phyloP scores from a whole-genome alignment of 2,329 filamentous ascomycete species.

The Septoria petroselini region DNA sequence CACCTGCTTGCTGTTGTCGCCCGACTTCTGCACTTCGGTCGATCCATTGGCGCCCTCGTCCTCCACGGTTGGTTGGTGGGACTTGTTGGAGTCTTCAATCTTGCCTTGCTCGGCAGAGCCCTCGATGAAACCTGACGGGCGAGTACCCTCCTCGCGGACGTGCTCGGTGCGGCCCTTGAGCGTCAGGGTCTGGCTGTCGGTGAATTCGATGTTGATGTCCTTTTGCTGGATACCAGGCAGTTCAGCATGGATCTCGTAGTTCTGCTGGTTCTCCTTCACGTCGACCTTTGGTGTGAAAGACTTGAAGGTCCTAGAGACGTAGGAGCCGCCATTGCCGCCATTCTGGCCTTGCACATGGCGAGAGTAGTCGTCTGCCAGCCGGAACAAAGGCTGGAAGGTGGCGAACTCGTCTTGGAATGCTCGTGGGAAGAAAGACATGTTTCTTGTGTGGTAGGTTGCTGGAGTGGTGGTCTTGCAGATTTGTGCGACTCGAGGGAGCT shows the following conservation, averaged over 20 bases:
- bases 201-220: conserved; percentile 74
- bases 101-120: conserved; percentile 27
- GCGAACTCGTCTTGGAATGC: conserved; percentile 39
- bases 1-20: conserved; percentile 37
- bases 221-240: conserved; percentile 73
- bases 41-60: conserved; percentile 49
- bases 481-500: conserved; percentile 34
- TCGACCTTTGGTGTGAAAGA: conserved; percentile 76
- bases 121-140: conserved; percentile 49
- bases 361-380: conserved; percentile 48
- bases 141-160: conserved; percentile 55
- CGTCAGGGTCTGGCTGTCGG: conserved; percentile 68
- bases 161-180: conserved; percentile 69
- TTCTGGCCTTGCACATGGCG: conserved; percentile 34
- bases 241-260: conserved; percentile 77
- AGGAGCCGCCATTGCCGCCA: conserved; percentile 13
- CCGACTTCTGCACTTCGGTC: conserved; percentile 25
- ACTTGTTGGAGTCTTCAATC: conserved; percentile 33
- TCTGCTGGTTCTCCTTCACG: conserved; percentile 64
- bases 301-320: conserved; percentile 37
- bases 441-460: conserved; percentile 29
- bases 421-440: conserved; percentile 41
- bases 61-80: conserved; percentile 63
- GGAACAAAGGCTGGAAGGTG: conserved; percentile 42
- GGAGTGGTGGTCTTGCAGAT: conserved; percentile 27